Base-by-base conservation (phyloP, 1,284 basidiomycete species). In the Cystobasidiaceae sp. region DNA sequence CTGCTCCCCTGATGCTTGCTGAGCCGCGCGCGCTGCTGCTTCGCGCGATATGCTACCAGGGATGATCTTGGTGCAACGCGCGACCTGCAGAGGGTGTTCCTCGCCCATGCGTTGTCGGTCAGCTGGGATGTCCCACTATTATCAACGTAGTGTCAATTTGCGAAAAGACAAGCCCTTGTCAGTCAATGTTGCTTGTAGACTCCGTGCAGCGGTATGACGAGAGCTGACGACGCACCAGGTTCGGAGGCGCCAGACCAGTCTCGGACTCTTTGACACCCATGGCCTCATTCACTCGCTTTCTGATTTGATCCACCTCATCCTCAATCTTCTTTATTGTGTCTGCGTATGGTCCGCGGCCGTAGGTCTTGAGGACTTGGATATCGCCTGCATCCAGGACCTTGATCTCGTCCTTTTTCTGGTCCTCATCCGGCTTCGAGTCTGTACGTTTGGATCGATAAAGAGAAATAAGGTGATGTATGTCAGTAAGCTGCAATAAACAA, bases 301-400 rank as follows among this genome's bases (percentile, higher is more conserved):
- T 93, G 33, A 96, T 88, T 68, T 96, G 92, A 75, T 93, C 94
- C 74, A 98, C 90, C 76, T 98, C 96, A 60, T 82, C 80, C 72
- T 97, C 94, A 30, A 88, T 89, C 77, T 86, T 85, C 82, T 94
- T 97, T 64, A 98, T 81, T 71, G 87, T 84, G 34, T 82, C 78
- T 0, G 93, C 93, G 75, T 99, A 99, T 58, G 96, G 93, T 67
- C 96, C 96, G 87, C 97, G 94, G 54, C 96, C 92, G 77, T 98
- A 99, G 68, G 96, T 99, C 81, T 97, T 97, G 71, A 99, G 84
- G 68, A 99, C 94, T 78, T 98, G 94, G 66, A 99, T 99, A 77
- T 98, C 96, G 68, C 90, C 93, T 75, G 97, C 96, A 76, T 97
- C 96, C 69, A 99, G 86, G 87, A 90, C 86, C 73, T 90, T 86